Percentiles rank a stretch among this genome's conserved stretches.
phyloP scores from a whole-genome alignment of 2,329 filamentous ascomycete species.

The Hypoxylon sp. region DNA sequence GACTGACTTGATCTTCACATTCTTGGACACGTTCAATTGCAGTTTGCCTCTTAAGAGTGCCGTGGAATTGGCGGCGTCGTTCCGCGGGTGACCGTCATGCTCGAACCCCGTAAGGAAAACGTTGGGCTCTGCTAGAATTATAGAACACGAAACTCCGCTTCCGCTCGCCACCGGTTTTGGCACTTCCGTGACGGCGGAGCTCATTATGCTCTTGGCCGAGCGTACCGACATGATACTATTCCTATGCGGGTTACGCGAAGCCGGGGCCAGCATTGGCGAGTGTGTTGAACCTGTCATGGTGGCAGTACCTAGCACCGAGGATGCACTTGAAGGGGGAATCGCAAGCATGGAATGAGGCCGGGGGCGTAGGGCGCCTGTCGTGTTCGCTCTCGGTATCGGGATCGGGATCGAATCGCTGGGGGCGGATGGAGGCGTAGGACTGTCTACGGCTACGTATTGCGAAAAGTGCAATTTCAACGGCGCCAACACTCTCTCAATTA shows the following conservation, averaged over 20 bases:
- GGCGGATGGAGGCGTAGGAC: conserved; percentile 19
- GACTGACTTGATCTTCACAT: conserved; percentile 92
- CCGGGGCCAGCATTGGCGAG: conserved; percentile 44
- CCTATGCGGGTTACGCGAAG: conserved; percentile 55
- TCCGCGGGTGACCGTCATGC: conserved; percentile 70
- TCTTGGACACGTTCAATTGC: conserved; percentile 85
- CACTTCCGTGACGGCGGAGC: conserved; percentile 67
- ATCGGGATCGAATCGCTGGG: conserved; percentile 18
- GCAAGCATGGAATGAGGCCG: conserved; percentile 48
- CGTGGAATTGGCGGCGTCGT: conserved; percentile 72
- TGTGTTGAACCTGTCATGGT: conserved; percentile 52
- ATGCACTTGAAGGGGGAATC: conserved; percentile 42
- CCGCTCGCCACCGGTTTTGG: conserved; percentile 83
- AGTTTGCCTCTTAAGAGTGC: conserved; percentile 89
- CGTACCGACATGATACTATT: conserved; percentile 66
- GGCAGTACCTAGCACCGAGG: conserved; percentile 40
- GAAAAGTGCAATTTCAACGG: conserved; percentile 50
- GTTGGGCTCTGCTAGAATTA: conserved; percentile 82
- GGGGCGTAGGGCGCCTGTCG: conserved; percentile 28
- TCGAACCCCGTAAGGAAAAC: conserved; percentile 85
- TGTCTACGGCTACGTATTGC: conserved; percentile 42
- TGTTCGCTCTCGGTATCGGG: conserved; percentile 31
- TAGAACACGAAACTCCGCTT: conserved; percentile 80
- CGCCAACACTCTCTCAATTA: conserved; percentile 53
- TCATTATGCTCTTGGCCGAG: conserved; percentile 64